phyloP scores from a whole-genome alignment of 2,329 filamentous ascomycete species.

The Lizonia empirigonia region DNA sequence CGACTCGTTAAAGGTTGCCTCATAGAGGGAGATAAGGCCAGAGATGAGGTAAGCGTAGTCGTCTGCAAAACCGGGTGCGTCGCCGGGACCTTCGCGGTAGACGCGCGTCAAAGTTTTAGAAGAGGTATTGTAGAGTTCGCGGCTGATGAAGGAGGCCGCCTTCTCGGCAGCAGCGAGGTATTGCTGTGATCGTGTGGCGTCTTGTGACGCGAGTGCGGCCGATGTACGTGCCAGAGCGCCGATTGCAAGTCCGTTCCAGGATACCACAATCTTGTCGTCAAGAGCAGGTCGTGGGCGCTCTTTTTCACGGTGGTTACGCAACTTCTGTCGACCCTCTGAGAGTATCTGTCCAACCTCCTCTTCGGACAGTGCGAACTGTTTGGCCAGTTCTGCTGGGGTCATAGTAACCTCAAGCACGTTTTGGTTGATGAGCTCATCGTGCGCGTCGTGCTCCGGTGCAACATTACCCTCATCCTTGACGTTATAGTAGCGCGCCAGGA shows the following conservation, averaged over 20 bases:
- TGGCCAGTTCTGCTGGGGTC: slow-evolving; percentile 70
- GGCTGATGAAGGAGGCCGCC: slow-evolving; percentile 73
- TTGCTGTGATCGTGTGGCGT: slow-evolving; percentile 60
- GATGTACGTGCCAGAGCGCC: slow-evolving; percentile 77
- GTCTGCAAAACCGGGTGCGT: slow-evolving; percentile 80
- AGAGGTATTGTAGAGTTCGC: slow-evolving; percentile 71
- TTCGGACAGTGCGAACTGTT: slow-evolving; percentile 74
- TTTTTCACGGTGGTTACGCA: slow-evolving; percentile 73
- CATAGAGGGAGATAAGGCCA: slow-evolving; percentile 82
- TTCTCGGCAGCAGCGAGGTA: slow-evolving; percentile 71
- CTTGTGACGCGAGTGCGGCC: slow-evolving; percentile 67
- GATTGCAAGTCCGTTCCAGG: slow-evolving; percentile 89
- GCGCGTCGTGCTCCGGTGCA: slow-evolving; percentile 77
- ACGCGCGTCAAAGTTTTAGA: slow-evolving; percentile 72
- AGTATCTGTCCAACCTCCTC: slow-evolving; percentile 72
- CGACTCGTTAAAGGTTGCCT: slow-evolving; percentile 75
- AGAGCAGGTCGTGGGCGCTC: slow-evolving; percentile 77
- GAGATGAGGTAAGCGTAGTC: slow-evolving; percentile 91
- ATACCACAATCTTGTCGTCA: slow-evolving; percentile 86
- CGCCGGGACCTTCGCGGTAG: slow-evolving; percentile 70
- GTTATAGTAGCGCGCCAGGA: slow-evolving; percentile 84
- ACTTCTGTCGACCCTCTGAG: slow-evolving; percentile 67
- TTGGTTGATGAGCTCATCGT: slow-evolving; percentile 93
- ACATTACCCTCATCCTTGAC: slow-evolving; percentile 87
- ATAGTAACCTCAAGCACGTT: slow-evolving; percentile 80